Percentiles rank a stretch among this genome's conserved stretches.
phyloP scores from a whole-genome alignment of 192 early-diverging fungal genomes.

The Entomortierella parvispora region DNA sequence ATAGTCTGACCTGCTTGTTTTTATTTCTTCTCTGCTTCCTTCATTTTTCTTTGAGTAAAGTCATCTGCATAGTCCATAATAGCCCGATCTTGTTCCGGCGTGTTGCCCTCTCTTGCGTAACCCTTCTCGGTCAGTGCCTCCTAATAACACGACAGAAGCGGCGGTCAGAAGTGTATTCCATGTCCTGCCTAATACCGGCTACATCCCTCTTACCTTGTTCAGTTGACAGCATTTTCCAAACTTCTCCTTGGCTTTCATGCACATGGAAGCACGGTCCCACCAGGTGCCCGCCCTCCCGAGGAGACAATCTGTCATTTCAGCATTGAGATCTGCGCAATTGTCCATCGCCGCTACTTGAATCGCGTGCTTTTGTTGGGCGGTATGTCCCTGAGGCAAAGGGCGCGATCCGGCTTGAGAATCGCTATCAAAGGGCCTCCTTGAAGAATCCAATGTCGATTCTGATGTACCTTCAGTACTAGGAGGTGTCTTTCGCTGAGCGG shows the following conservation, averaged over 20 bases:
- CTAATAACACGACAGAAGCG: constrained; percentile 6
- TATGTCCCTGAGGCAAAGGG: constrained; percentile 10
- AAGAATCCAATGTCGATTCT: neutral
- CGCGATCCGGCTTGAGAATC: constrained; percentile 11
- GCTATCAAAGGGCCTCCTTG: constrained; percentile 1
- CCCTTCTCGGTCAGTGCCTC: constrained; percentile 27
- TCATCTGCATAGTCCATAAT: constrained; percentile 44
- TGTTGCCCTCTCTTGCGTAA: constrained; percentile 42
- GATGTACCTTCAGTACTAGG: neutral
- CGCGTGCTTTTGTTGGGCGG: constrained; percentile 26
- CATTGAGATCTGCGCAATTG: constrained; percentile 48
- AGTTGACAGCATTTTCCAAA: constrained; percentile 31
- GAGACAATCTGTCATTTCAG: constrained; percentile 41
- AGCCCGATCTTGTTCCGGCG: constrained; percentile 25
- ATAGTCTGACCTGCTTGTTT: neutral
- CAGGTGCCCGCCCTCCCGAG: constrained; percentile 31
- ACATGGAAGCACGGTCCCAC: constrained; percentile 48
- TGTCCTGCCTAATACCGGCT: too few relatives aligned
- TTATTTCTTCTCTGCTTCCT: constrained; percentile 7
- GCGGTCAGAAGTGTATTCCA: neutral
- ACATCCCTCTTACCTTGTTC: constrained; percentile 26
- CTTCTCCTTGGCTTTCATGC: constrained; percentile 35
- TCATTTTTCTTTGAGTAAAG: constrained; percentile 25
- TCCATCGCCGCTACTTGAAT: constrained; percentile 31
- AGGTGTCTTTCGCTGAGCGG: neutral